phyloP scores from a whole-genome alignment of 176 grass and related monocot species.

The sorghum (Sorghum bicolor) region DNA sequence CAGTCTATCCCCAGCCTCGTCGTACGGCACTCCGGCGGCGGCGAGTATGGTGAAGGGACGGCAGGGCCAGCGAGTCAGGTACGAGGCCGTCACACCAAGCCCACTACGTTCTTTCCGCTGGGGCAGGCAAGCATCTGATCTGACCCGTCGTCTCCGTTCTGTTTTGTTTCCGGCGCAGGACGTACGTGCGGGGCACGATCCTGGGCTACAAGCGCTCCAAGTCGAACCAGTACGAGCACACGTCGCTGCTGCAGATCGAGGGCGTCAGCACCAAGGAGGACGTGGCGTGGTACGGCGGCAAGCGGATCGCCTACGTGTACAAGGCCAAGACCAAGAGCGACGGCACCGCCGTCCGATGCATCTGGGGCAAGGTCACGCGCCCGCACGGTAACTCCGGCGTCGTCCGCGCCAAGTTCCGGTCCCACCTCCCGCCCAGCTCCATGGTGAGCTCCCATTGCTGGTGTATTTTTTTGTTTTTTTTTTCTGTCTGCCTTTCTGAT shows the following conservation, averaged over 20 bases:
- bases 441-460: slow-evolving; percentile 28
- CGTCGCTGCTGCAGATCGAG: slow-evolving; percentile 62
- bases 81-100: background rate
- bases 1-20: background rate
- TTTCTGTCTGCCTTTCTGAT: background rate
- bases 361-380: slow-evolving; percentile 64
- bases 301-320: slow-evolving; percentile 73
- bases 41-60: slow-evolving; percentile 52
- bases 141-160: background rate
- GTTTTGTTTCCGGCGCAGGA: slow-evolving; percentile 14
- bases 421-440: slow-evolving; percentile 52
- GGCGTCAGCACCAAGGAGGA: slow-evolving; percentile 67
- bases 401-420: slow-evolving; percentile 61
- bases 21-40: background rate
- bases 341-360: slow-evolving; percentile 43
- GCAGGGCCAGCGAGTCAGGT: slow-evolving; percentile 45
- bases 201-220: slow-evolving; percentile 75
- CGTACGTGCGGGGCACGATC: slow-evolving; percentile 66
- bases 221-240: slow-evolving; percentile 71
- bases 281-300: slow-evolving; percentile 60
- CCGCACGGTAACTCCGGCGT: slow-evolving; percentile 69
- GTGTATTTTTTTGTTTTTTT: background rate
- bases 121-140: background rate
- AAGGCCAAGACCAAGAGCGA: slow-evolving; percentile 70
- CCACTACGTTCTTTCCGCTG: background rate